Conservation (phyloP, 2,329 filamentous ascomycete species). For the Trichophyton benhamiae region DNA sequence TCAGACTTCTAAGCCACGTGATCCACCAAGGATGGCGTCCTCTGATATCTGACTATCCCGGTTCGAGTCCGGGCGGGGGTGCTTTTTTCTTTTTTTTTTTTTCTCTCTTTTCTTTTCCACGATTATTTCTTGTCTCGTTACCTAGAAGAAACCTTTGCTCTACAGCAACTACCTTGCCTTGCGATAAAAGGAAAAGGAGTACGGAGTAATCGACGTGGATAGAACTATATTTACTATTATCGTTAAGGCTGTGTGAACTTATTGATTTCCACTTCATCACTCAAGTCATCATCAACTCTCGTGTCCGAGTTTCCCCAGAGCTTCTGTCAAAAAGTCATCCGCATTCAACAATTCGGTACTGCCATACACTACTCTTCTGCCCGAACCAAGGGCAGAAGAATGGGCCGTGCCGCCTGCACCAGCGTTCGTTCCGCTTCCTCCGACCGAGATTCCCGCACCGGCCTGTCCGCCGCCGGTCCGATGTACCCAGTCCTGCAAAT, state of each 20-base stretch:
- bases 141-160: too few relatives aligned
- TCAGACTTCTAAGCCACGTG: slow-evolving; percentile 3
- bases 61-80: slow-evolving; percentile 3
- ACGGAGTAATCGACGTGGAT: too few relatives aligned
- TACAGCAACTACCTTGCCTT: too few relatives aligned
- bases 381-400: slow-evolving; percentile 40
- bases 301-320: slow-evolving; percentile 44
- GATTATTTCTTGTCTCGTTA: background rate
- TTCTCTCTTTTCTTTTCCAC: background rate
- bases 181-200: too few relatives aligned
- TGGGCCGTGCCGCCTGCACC: slow-evolving; percentile 12
- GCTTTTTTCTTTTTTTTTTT: background rate
- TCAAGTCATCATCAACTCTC: slow-evolving; percentile 32
- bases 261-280: background rate
- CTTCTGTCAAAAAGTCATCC: slow-evolving; percentile 47
- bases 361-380: slow-evolving; percentile 81
- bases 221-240: too few relatives aligned
- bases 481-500: slow-evolving; percentile 89
- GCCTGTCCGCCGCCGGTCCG: slow-evolving; percentile 51
- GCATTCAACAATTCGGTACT: slow-evolving; percentile 65
- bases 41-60: slow-evolving; percentile 4
- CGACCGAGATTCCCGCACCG: slow-evolving; percentile 39
- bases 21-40: background rate
- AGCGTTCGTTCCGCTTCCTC: slow-evolving; percentile 25
- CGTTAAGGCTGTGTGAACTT: background rate